A percentile compares a stretch with the other conserved stretches of the same genome.
Conservation (phyloP, 2,329 filamentous ascomycete species). For the Lojkania enalia region DNA sequence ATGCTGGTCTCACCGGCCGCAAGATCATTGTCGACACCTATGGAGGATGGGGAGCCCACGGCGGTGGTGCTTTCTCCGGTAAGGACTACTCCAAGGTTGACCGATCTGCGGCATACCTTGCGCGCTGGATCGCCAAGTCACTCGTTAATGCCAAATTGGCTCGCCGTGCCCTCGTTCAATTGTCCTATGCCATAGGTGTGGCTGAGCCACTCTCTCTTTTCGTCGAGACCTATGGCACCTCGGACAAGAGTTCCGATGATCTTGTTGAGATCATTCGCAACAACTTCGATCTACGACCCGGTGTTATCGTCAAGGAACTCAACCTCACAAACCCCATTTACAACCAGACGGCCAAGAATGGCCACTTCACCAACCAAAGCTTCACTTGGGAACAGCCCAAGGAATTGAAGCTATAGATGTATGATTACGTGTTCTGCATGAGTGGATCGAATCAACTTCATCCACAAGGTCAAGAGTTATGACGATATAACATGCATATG, state of each 20-base stretch:
- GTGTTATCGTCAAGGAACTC: conserved; percentile 98
- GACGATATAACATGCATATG: conserved; percentile 43
- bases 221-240: conserved; percentile 97
- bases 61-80: conserved; percentile 99
- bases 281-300: conserved; percentile 97
- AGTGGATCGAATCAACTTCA: conserved; percentile 48
- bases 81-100: conserved; percentile 99
- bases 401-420: conserved; percentile 80
- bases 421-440: conserved; percentile 35
- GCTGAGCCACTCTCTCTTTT: conserved; percentile 97
- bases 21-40: conserved; percentile 99
- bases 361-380: conserved; percentile 97
- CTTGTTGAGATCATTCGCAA: conserved; percentile 90
- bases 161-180: conserved; percentile 92
- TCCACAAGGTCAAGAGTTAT: conserved; percentile 36
- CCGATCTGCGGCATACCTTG: conserved; percentile 95
- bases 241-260: conserved; percentile 83
- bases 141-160: conserved; percentile 86
- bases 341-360: conserved; percentile 98
- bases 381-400: conserved; percentile 99
- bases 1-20: conserved; percentile 95
- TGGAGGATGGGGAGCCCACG: conserved; percentile 99
- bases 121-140: conserved; percentile 98
- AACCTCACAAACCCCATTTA: conserved; percentile 96
- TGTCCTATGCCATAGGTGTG: conserved; percentile 99